Conservation (phyloP, 257 asterid species). For the Gentiana dahurica region DNA sequence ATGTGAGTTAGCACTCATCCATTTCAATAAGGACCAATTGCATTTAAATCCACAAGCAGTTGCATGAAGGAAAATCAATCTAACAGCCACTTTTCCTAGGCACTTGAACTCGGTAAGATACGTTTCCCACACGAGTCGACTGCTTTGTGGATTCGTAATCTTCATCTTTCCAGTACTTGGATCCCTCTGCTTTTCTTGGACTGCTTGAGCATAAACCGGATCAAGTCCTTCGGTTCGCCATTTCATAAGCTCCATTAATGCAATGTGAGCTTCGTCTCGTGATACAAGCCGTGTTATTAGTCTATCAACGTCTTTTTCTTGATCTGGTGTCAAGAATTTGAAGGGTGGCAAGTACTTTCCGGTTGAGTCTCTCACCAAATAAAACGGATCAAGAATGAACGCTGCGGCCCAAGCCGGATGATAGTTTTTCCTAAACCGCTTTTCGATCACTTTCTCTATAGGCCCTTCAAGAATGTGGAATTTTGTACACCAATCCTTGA, state of each 20-base stretch:
- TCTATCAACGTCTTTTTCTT: constrained; percentile 88
- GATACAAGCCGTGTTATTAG: constrained; percentile 81
- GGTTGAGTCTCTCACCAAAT: constrained; percentile 59
- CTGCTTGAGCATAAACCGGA: constrained; percentile 93
- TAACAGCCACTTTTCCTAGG: constrained; percentile 80
- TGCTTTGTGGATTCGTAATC: constrained; percentile 83
- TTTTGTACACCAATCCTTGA: constrained; percentile 77
- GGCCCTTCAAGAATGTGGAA: constrained; percentile 54
- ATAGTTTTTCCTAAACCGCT: constrained; percentile 70
- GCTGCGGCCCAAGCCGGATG: constrained; percentile 99
- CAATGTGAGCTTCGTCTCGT: constrained; percentile 89
- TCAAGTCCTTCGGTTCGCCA: constrained; percentile 98
- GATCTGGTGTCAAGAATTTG: constrained; percentile 73
- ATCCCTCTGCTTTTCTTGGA: constrained; percentile 78
- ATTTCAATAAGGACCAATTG: constrained; percentile 44
- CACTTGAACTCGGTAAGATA: constrained; percentile 65
- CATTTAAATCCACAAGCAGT: constrained; percentile 68
- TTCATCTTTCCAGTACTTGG: constrained; percentile 75
- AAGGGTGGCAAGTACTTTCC: constrained; percentile 93
- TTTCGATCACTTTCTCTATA: constrained; percentile 54
- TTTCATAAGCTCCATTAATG: constrained; percentile 95
- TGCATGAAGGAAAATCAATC: constrained; percentile 79
- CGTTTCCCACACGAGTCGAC: constrained; percentile 97
- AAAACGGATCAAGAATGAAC: constrained; percentile 78
- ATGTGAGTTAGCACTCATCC: constrained; percentile 50